A percentile compares a stretch with the other conserved stretches of the same genome.
Conservation (phyloP, 768 basidiomycete species). For the Leucosporidium scottii region DNA sequence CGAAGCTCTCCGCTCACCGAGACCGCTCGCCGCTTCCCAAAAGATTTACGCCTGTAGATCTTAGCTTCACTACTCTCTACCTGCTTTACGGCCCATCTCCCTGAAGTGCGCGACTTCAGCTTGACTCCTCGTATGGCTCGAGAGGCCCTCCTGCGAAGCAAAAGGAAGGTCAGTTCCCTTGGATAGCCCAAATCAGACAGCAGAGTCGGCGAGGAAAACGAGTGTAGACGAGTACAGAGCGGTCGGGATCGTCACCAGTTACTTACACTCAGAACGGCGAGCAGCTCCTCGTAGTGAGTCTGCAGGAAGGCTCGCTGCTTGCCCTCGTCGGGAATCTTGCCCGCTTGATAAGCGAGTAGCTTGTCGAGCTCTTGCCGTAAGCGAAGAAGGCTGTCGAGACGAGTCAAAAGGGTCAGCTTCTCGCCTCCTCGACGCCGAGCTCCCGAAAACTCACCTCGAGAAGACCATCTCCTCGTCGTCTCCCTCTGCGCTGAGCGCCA, state of each 20-base stretch:
- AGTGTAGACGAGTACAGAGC: no score
- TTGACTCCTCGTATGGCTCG: constrained; percentile 76
- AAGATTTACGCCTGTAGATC: no score
- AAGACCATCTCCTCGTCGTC: constrained; percentile 71
- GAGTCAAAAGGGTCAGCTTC: neutral
- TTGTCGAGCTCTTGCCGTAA: constrained; percentile 74
- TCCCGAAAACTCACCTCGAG: constrained; percentile 58
- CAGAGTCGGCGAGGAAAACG: no score
- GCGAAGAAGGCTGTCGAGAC: constrained; percentile 59
- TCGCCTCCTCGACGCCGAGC: neutral
- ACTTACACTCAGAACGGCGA: constrained; percentile 70
- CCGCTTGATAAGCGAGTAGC: constrained; percentile 65
- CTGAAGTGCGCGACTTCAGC: constrained; percentile 57
- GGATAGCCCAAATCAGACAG: no score
- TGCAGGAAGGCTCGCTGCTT: constrained; percentile 63
- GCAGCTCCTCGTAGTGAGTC: constrained; percentile 64
- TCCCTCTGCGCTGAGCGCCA: constrained; percentile 68
- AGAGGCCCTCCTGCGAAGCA: constrained; percentile 48
- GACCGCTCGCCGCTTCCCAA: no score
- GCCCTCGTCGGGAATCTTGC: constrained; percentile 56
- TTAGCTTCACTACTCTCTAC: neutral
- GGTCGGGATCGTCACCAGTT: no score
- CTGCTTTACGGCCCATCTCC: constrained; percentile 13
- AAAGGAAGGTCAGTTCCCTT: neutral
- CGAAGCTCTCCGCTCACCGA: no score